Percentiles rank a stretch among this genome's conserved stretches.
phyloP scores from a whole-genome alignment of 768 basidiomycete genomes.

The Leucocoprinus sp. region DNA sequence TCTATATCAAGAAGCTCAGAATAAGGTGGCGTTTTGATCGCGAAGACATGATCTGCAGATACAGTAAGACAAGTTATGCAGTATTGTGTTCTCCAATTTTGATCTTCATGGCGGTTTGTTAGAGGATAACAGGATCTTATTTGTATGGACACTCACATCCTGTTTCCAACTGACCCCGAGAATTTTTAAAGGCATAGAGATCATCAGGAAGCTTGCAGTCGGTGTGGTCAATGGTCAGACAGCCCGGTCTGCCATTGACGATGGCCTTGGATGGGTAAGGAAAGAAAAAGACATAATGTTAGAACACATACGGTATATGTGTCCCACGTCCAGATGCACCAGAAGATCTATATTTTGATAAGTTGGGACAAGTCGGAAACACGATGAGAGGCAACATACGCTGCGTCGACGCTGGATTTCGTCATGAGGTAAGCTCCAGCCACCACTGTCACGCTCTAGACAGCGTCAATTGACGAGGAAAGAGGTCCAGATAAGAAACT shows the following conservation, averaged over 20 bases:
- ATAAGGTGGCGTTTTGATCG: slow-evolving; percentile 30
- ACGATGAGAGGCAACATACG: slow-evolving; percentile 15
- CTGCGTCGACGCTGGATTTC: slow-evolving; percentile 40
- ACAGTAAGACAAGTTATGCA: slow-evolving; percentile 35
- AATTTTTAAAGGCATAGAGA: slow-evolving; percentile 21
- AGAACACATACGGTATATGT: slow-evolving; percentile 34
- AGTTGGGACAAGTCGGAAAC: not conserved
- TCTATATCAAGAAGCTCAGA: slow-evolving; percentile 40
- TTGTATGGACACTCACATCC: slow-evolving; percentile 29
- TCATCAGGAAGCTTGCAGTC: slow-evolving; percentile 49
- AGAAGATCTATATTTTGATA: slow-evolving; percentile 31
- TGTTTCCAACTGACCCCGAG: slow-evolving; percentile 27
- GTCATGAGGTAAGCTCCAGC: slow-evolving; percentile 35
- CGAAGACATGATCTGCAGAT: slow-evolving; percentile 35
- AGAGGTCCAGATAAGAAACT: slow-evolving; percentile 16
- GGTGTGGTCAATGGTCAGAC: slow-evolving; percentile 36
- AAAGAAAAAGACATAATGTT: not conserved
- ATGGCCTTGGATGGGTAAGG: slow-evolving; percentile 26
- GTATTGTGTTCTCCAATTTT: slow-evolving; percentile 39
- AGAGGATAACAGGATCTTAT: not conserved
- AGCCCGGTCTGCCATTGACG: slow-evolving; percentile 42
- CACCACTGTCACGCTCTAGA: slow-evolving; percentile 42
- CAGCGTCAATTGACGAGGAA: not conserved
- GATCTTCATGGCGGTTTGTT: slow-evolving; percentile 20
- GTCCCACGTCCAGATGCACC: slow-evolving; percentile 46